These are phyloP conservation scores for Kodamaea kakaduensis DNA, from an alignment of 805 yeast genomes.

Conservation along the genomic window DNA sequence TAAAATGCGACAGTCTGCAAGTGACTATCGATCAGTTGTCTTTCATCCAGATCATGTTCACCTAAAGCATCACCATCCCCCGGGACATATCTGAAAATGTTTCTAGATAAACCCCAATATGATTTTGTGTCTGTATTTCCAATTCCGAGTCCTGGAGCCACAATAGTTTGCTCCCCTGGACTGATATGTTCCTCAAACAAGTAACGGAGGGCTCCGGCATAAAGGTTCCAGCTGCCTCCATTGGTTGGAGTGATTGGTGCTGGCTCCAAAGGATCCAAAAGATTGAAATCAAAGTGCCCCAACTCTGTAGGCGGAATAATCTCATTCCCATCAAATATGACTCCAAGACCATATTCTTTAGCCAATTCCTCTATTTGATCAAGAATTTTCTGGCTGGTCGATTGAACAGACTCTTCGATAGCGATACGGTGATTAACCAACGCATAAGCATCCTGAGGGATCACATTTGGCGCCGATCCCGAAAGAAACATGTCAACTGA, in stretches of 20 bases:
- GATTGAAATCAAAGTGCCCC: conserved; percentile 31
- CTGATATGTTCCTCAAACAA: conserved; percentile 33
- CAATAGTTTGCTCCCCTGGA: conserved; percentile 25
- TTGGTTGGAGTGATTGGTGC: conserved; percentile 36
- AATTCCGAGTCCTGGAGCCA: conserved; percentile 32
- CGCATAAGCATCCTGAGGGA: conserved; percentile 45
- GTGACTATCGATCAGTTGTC: conserved; percentile 27
- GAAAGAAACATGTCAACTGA: conserved; percentile 46
- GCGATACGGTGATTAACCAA: conserved; percentile 46
- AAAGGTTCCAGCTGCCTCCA: conserved; percentile 31
- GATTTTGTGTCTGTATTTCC: conserved; percentile 42
- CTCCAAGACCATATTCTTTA: conserved; percentile 33
- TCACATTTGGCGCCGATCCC: conserved; percentile 48
- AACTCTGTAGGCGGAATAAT: conserved; percentile 20
- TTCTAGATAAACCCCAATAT: conserved; percentile 38
- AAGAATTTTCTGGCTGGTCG: conserved; percentile 30
- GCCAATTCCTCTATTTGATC: conserved; percentile 31
- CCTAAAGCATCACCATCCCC: conserved; percentile 16
- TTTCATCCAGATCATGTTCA: conserved; percentile 37
- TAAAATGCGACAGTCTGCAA: conserved; percentile 35
- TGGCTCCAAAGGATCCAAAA: conserved; percentile 28
- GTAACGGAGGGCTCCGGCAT: conserved; percentile 35
- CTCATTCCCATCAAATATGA: conserved; percentile 24
- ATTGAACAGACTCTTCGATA: conserved; percentile 36
- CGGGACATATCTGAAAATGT: conserved; percentile 35